Evolutionary conservation across 1,284 basidiomycete genomes (phyloP).

Genomic region (Papiliotrema terrestris): DNA sequence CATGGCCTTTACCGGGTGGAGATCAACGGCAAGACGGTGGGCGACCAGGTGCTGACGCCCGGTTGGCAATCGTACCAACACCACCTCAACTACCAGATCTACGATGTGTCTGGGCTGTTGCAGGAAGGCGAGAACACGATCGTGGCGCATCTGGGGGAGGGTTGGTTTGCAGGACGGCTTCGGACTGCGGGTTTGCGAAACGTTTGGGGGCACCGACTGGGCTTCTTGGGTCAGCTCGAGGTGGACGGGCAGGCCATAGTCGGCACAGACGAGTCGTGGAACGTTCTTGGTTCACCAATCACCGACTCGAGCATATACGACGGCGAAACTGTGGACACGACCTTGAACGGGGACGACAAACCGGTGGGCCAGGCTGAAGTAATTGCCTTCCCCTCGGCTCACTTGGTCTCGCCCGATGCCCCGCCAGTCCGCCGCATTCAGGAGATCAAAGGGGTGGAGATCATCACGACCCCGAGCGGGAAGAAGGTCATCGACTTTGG

Average conservation of each 20-base stretch:
- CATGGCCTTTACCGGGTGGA: slow-evolving; percentile 30
- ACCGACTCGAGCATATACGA: slow-evolving; percentile 29
- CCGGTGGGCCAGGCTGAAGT: neutral
- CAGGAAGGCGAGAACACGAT: slow-evolving; percentile 24
- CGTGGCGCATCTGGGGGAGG: slow-evolving; percentile 30
- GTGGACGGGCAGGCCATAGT: slow-evolving; percentile 10
- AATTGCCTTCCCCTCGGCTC: slow-evolving; percentile 7
- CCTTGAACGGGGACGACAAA: slow-evolving; percentile 10
- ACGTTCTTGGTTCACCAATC: slow-evolving; percentile 28
- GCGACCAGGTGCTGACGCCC: slow-evolving; percentile 31
- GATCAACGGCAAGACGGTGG: slow-evolving; percentile 30
- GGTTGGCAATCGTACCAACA: slow-evolving; percentile 40
- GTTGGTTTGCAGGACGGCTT: slow-evolving; percentile 31
- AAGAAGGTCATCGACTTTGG: slow-evolving; percentile 41
- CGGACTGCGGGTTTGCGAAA: slow-evolving; percentile 13
- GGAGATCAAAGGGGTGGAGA: slow-evolving; percentile 11
- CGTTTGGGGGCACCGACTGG: slow-evolving; percentile 19
- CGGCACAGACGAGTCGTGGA: slow-evolving; percentile 19
- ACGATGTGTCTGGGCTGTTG: slow-evolving; percentile 16
- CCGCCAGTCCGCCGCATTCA: slow-evolving; percentile 28
- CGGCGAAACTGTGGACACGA: slow-evolving; percentile 26
- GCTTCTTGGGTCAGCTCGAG: slow-evolving; percentile 25
- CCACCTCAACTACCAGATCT: slow-evolving; percentile 32
- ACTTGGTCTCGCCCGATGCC: slow-evolving; percentile 23
- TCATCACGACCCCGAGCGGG: slow-evolving; percentile 30